Evolutionary conservation across 306 rosid genomes (phyloP).

Genomic region (Prunus dulcis): DNA sequence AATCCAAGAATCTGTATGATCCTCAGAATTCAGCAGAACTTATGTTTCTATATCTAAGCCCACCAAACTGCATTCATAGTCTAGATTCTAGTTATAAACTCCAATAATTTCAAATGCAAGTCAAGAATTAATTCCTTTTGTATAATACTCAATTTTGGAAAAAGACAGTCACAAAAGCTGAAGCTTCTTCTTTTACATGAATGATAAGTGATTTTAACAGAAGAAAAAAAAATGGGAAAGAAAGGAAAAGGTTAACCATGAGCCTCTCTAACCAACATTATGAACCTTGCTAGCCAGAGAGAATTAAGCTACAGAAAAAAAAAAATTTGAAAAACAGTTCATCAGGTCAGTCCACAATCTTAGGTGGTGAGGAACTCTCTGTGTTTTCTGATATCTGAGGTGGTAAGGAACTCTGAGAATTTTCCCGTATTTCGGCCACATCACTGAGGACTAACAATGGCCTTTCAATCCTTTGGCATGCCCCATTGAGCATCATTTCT

Average conservation of each 20-base stretch:
- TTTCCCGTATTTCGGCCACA: slow-evolving; percentile 55
- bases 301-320: not conserved
- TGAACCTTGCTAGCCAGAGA: not conserved
- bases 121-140: not conserved
- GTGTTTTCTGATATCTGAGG: slow-evolving; percentile 52
- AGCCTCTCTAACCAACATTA: not conserved
- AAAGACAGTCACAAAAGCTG: not conserved
- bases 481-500: slow-evolving; percentile 55
- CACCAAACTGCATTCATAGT: too few species aligned
- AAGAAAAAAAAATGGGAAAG: not conserved
- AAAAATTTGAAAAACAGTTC: not conserved
- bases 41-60: not conserved
- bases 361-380: slow-evolving; percentile 47
- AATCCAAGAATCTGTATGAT: not conserved
- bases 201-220: not conserved
- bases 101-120: not conserved
- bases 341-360: slow-evolving; percentile 29
- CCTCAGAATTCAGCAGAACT: not conserved
- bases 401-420: slow-evolving; percentile 43
- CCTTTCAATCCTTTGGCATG: slow-evolving; percentile 48
- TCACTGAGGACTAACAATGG: slow-evolving; percentile 27
- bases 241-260: not conserved
- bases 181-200: not conserved
- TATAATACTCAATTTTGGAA: not conserved
- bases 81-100: too few species aligned